Base-by-base conservation (phyloP, 2,329 filamentous ascomycete species). In the Cladosporium halotolerans region DNA sequence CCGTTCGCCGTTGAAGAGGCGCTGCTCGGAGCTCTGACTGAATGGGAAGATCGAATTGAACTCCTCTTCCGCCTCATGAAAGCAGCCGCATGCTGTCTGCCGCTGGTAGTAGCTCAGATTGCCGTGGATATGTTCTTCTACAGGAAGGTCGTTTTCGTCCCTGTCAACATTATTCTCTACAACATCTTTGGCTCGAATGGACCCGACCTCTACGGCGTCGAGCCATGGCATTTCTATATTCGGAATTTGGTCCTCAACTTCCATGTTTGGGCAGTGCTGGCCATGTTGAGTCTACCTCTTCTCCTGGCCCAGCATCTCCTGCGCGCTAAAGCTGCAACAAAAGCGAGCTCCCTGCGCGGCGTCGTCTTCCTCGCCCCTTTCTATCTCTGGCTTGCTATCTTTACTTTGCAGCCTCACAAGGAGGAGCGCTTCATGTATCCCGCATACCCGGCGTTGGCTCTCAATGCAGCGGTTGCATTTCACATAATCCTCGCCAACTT, bases 391-490 rank as follows among this genome's bases (percentile, higher is more conserved):
- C 79, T 99, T 28, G 81, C 73, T 3, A 93, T 97, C 57, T 97
- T 99, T 73, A 92, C 88, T 0, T 68, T 86, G 8, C 93, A 99
- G 67, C 89, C 93, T 13, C 93, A 99, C 73, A 99, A 99, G 66
- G 93, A 99, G 69, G 93, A 99, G 72, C 80, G 93, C 6, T 99
- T 99, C 75, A 97, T 99, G 91, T 99, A 96, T 65, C 93, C 93
- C 0, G 88, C 83, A 2, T 99, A 99, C 64, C 93, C 93, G 1
- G 89, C 92, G 58, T 77, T 99, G 36, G 86, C 88, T 0, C 77
- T 99, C 34, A 96, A 96, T 64, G 91, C 91, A 2, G 88, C 92
- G 8, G 80, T 96, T 50, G 81, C 88, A 3, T 74, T 95, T 34
- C 90, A 97, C 68, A 86, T 95, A 54, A 65, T 95, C 1, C 77